Evolutionary conservation across 192 early-diverging fungal genomes (phyloP).

Genomic region (Coemansia guatemalensis): DNA sequence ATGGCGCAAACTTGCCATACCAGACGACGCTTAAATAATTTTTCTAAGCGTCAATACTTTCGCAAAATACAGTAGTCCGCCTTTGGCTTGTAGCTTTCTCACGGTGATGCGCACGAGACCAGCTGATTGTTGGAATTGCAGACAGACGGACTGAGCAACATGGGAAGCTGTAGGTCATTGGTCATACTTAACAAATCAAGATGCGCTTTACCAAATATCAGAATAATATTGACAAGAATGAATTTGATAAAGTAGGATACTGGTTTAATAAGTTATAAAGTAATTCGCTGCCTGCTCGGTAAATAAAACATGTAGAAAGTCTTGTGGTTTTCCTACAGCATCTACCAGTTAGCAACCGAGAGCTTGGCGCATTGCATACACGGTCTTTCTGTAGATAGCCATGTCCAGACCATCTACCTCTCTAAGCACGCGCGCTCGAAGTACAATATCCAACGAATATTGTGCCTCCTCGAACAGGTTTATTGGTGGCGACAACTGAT

Average conservation of each 20-base stretch:
- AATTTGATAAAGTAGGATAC: no score
- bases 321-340: not conserved
- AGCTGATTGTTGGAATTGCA: not conserved
- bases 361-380: slow-evolving; percentile 24
- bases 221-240: not conserved
- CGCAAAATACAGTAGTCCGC: no score
- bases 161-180: no score
- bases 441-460: slow-evolving; percentile 16
- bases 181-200: no score
- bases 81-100: slow-evolving; percentile 2
- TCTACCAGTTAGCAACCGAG: slow-evolving; percentile 1
- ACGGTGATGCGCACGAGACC: slow-evolving; percentile 9
- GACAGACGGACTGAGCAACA: not conserved
- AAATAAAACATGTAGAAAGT: not conserved
- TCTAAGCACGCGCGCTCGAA: slow-evolving; percentile 30
- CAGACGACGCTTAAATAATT: no score
- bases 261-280: no score
- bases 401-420: slow-evolving; percentile 37
- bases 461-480: slow-evolving; percentile 27
- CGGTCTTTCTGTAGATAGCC: slow-evolving; percentile 27
- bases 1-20: no score
- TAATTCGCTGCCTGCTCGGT: no score
- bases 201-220: no score
- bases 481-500: slow-evolving; percentile 4
- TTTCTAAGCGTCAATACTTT: no score